Conservation (phyloP, 2,329 filamentous ascomycete species). For the Alternaria brassicicola region DNA sequence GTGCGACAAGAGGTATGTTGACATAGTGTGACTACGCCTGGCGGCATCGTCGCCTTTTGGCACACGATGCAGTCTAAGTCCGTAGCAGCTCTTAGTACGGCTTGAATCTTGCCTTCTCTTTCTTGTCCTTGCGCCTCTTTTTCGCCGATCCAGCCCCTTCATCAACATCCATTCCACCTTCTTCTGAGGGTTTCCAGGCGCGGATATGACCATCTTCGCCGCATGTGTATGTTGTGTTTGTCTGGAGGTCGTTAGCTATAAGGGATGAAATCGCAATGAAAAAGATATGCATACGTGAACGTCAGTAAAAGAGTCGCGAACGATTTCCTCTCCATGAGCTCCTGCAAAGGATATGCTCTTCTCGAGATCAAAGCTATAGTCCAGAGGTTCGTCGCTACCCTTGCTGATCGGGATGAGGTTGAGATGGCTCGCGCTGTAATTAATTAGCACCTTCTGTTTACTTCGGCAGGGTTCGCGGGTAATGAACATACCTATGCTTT, state of each 20-base stretch:
- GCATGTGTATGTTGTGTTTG: conserved; percentile 51
- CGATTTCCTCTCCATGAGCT: conserved; percentile 57
- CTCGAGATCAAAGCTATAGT: conserved; percentile 38
- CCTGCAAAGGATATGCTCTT: conserved; percentile 45
- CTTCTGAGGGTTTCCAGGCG: conserved; percentile 48
- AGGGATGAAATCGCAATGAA: not conserved
- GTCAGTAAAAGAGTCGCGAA: conserved; percentile 54
- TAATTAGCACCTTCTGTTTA: conserved; percentile 1
- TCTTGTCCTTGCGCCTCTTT: conserved; percentile 35
- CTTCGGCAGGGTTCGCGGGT: not conserved
- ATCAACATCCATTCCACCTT: conserved; percentile 35
- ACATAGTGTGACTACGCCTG: too few species aligned
- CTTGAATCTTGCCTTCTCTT: conserved; percentile 48
- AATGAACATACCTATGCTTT: conserved; percentile 66
- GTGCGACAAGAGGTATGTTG: too few species aligned
- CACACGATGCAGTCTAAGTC: too few species aligned
- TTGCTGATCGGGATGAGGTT: conserved; percentile 42
- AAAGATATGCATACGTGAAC: conserved; percentile 33
- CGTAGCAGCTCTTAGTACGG: conserved; percentile 19
- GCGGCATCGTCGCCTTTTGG: too few species aligned
- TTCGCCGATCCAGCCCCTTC: conserved; percentile 26
- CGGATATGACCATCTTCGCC: conserved; percentile 57
- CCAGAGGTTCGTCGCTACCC: conserved; percentile 25
- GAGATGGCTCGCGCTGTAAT: conserved; percentile 31
- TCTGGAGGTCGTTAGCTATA: conserved; percentile 24